Conservation (phyloP, 495 filamentous ascomycete species). For the Trichocladium uniseriatum region DNA sequence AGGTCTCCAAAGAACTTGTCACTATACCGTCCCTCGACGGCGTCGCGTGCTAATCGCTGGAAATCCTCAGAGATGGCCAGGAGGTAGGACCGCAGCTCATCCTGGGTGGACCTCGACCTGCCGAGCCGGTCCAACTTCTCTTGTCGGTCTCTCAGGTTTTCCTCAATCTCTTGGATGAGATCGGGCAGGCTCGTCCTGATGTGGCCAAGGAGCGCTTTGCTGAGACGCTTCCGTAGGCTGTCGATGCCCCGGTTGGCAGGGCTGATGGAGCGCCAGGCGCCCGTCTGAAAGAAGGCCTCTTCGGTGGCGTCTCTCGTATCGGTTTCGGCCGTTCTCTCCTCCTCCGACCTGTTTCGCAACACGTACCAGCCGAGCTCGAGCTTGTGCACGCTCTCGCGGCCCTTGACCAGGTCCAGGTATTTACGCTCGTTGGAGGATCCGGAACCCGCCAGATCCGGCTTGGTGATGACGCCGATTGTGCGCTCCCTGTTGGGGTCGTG, state of each 20-base stretch:
- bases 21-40: slow-evolving; percentile 24
- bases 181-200: slow-evolving; percentile 22
- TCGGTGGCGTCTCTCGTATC: slow-evolving; percentile 34
- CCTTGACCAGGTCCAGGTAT: slow-evolving; percentile 10
- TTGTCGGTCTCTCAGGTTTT: slow-evolving; percentile 7
- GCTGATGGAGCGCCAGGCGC: slow-evolving; percentile 29
- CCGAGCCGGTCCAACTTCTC: slow-evolving; percentile 19
- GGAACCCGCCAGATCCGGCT: slow-evolving; percentile 12
- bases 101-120: slow-evolving; percentile 15
- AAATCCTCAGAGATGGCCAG: slow-evolving; percentile 21
- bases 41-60: slow-evolving; percentile 21
- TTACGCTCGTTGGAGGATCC: slow-evolving; percentile 6
- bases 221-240: slow-evolving; percentile 26
- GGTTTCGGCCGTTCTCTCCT: slow-evolving; percentile 21
- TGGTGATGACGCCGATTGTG: slow-evolving; percentile 48
- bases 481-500: slow-evolving; percentile 39
- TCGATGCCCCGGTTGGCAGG: slow-evolving; percentile 21
- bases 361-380: slow-evolving; percentile 50
- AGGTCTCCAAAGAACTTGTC: slow-evolving; percentile 23
- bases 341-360: slow-evolving; percentile 49
- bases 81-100: slow-evolving; percentile 23
- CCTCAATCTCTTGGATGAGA: slow-evolving; percentile 23
- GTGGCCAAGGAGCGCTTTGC: slow-evolving; percentile 22
- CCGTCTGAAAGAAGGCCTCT: slow-evolving; percentile 30
- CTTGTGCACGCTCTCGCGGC: slow-evolving; percentile 10